A percentile compares a stretch with the other conserved stretches of the same genome.
Conservation (phyloP, 2,329 filamentous ascomycete species). For the Botryosphaeria dothidea region DNA sequence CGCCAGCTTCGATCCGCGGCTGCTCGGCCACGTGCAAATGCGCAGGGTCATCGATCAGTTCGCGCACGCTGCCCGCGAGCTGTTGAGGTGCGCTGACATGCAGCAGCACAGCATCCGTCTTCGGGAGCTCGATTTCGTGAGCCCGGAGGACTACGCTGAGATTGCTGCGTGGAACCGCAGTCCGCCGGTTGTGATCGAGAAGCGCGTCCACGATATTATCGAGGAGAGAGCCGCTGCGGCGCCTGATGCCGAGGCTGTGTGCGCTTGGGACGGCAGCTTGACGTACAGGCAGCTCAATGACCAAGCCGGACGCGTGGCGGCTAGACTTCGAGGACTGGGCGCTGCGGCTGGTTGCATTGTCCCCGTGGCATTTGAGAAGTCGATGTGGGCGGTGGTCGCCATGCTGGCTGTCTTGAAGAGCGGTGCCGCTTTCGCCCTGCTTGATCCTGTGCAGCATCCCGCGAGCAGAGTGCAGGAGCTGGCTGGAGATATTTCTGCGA, state of each 20-base stretch:
- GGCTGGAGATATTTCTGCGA: constrained; percentile 62
- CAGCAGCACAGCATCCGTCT: too few relatives aligned
- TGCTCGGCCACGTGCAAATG: background rate
- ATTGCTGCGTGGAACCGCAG: background rate
- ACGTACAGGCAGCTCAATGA: constrained; percentile 67
- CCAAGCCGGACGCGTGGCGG: constrained; percentile 64
- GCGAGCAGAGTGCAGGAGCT: constrained; percentile 62
- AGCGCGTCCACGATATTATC: background rate
- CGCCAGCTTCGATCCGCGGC: background rate
- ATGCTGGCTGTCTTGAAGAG: constrained; percentile 75
- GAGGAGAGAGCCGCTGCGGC: constrained; percentile 24
- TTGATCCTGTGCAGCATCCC: constrained; percentile 50
- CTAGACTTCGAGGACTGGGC: constrained; percentile 52
- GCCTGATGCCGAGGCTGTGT: background rate
- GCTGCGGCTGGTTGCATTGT: constrained; percentile 59
- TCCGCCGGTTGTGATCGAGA: constrained; percentile 23
- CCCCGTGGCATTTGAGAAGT: constrained; percentile 78
- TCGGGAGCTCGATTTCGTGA: background rate
- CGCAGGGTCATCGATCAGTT: background rate
- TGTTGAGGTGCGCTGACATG: background rate
- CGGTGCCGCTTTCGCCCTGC: constrained; percentile 76
- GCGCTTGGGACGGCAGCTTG: constrained; percentile 34
- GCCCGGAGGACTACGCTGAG: background rate
- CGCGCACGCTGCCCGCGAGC: background rate
- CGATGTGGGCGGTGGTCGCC: constrained; percentile 67